These are phyloP conservation scores for Pseudopyricularia cyperi DNA, from an alignment of 2,329 filamentous ascomycete genomes.

Conservation along the genomic window DNA sequence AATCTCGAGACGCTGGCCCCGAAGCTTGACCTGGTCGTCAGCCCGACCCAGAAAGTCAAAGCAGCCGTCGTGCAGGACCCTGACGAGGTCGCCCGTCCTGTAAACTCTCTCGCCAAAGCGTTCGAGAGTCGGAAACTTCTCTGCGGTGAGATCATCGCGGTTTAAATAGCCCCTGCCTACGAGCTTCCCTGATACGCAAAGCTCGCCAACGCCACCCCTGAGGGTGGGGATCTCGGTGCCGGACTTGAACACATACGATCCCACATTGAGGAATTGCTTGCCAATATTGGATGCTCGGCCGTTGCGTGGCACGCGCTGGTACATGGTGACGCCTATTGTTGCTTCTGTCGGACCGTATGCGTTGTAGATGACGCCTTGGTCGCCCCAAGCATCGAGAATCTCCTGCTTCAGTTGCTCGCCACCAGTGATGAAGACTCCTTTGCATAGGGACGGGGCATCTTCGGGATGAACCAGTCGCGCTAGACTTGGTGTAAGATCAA, in stretches of 20 bases:
- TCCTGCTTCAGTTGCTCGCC: constrained; percentile 82
- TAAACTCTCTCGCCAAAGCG: constrained; percentile 54
- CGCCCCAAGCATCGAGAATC: constrained; percentile 76
- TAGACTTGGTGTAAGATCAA: constrained; percentile 81
- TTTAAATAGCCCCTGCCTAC: constrained; percentile 87
- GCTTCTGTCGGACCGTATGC: constrained; percentile 87
- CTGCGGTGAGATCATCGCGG: constrained; percentile 59
- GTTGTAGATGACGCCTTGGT: constrained; percentile 73
- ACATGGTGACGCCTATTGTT: constrained; percentile 87
- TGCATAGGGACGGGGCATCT: constrained; percentile 66
- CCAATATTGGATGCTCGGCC: constrained; percentile 84
- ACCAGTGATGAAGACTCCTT: constrained; percentile 84
- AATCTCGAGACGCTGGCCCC: constrained; percentile 79
- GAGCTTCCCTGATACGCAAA: constrained; percentile 76
- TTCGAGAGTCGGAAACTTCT: constrained; percentile 58
- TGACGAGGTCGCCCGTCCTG: constrained; percentile 77
- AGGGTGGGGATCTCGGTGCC: constrained; percentile 59
- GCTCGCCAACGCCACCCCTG: constrained; percentile 69
- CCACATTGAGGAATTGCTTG: constrained; percentile 74
- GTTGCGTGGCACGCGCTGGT: constrained; percentile 62
- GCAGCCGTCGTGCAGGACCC: constrained; percentile 65
- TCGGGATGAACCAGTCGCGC: constrained; percentile 66
- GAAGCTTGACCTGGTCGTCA: constrained; percentile 85
- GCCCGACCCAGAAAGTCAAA: constrained; percentile 81
- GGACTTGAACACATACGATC: constrained; percentile 63